Evolutionary conservation across 2,329 filamentous ascomycete species (phyloP).

Genomic region (Aspergillus amoenus): DNA sequence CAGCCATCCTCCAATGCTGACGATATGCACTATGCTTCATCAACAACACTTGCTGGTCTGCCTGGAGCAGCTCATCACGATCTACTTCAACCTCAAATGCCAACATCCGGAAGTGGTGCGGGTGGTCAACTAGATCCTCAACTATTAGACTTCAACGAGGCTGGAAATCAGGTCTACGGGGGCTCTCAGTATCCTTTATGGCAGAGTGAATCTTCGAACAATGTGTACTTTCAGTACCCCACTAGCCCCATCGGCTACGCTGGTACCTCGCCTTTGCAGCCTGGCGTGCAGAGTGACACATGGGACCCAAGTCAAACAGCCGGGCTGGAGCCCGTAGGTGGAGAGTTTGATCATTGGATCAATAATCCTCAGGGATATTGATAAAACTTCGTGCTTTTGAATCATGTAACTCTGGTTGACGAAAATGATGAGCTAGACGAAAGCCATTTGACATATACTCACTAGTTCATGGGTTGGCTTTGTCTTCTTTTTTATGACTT

Average conservation of each 20-base stretch:
- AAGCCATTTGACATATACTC: background rate
- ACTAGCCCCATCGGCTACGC: conserved; percentile 14
- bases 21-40: conserved; percentile 31
- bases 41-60: conserved; percentile 43
- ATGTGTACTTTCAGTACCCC: conserved; percentile 20
- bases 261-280: conserved; percentile 21
- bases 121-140: conserved; percentile 43
- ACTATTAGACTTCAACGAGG: conserved; percentile 32
- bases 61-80: conserved; percentile 45
- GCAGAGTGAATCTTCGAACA: conserved; percentile 25
- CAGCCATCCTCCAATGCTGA: conserved; percentile 48
- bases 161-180: conserved; percentile 15
- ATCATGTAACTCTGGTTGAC: conserved; percentile 9
- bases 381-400: background rate
- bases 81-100: conserved; percentile 36
- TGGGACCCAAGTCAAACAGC: conserved; percentile 41
- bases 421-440: conserved; percentile 13
- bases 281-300: conserved; percentile 32
- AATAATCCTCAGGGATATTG: conserved; percentile 23
- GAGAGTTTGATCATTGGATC: conserved; percentile 51
- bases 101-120: conserved; percentile 16
- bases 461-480: background rate
- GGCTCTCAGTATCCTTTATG: conserved; percentile 20
- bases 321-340: conserved; percentile 38
- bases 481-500: conserved; percentile 6